Evolutionary conservation across 768 basidiomycete species (phyloP).

Genomic region (Phanerochaete sordida): DNA sequence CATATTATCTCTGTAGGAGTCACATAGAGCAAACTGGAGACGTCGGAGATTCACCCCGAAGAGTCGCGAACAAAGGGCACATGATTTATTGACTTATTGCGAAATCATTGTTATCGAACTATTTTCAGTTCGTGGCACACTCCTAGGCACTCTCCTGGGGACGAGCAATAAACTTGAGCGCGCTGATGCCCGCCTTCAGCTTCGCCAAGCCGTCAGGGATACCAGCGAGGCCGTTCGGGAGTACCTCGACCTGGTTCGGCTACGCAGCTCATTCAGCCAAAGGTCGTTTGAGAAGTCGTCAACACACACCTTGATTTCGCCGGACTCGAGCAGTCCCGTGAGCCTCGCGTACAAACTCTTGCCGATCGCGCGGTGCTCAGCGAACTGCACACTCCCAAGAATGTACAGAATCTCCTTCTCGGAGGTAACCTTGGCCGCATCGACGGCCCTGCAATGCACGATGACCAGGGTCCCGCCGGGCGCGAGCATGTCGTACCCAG

Average conservation of each 20-base stretch:
- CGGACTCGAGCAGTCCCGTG: constrained; percentile 10
- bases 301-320: constrained; percentile 18
- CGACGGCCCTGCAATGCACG: background rate
- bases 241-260: constrained; percentile 21
- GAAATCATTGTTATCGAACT: background rate
- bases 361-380: constrained; percentile 10
- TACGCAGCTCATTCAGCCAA: background rate
- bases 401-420: constrained; percentile 50
- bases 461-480: constrained; percentile 32
- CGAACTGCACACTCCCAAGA: constrained; percentile 10
- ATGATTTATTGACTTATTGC: too few relatives aligned
- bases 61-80: too few relatives aligned
- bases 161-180: constrained; percentile 28
- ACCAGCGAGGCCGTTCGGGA: constrained; percentile 23
- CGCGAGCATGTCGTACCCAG: constrained; percentile 18
- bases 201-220: constrained; percentile 20
- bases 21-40: too few relatives aligned
- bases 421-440: constrained; percentile 18
- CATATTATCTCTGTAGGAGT: too few relatives aligned
- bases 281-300: background rate
- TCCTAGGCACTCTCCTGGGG: constrained; percentile 29
- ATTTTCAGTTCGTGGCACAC: background rate
- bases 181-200: constrained; percentile 21
- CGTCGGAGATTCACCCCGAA: too few relatives aligned
- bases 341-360: constrained; percentile 17